Evolutionary conservation across 2,329 filamentous ascomycete genomes (phyloP).

Genomic region (Tolypocladium ovalisporum): DNA sequence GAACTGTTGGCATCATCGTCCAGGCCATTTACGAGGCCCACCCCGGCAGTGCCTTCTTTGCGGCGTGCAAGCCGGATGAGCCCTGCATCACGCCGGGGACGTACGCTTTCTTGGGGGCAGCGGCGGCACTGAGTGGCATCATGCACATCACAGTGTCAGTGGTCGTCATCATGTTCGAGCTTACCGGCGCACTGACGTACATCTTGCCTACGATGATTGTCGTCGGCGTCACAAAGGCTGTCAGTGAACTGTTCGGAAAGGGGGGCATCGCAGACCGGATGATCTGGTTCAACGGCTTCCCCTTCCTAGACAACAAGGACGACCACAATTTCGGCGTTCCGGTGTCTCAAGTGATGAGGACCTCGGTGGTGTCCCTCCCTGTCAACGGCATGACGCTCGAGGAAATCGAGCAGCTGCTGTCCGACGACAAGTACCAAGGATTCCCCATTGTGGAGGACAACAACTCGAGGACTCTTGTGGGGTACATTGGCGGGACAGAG

Average conservation of each 20-base stretch:
- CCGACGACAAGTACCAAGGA: constrained; percentile 75
- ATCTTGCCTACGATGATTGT: constrained; percentile 99
- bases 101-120: constrained; percentile 90
- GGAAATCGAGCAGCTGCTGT: constrained; percentile 66
- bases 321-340: constrained; percentile 94
- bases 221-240: constrained; percentile 89
- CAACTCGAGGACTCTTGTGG: constrained; percentile 61
- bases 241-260: constrained; percentile 84
- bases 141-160: constrained; percentile 98
- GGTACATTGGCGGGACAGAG: constrained; percentile 89
- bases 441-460: constrained; percentile 81
- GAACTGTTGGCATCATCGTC: constrained; percentile 89
- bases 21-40: constrained; percentile 79
- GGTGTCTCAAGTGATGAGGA: constrained; percentile 82
- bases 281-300: constrained; percentile 98
- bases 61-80: constrained; percentile 78
- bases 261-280: constrained; percentile 95
- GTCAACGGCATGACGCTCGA: constrained; percentile 62
- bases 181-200: constrained; percentile 94
- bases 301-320: constrained; percentile 94
- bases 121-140: constrained; percentile 83
- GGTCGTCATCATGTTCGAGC: constrained; percentile 98
- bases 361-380: constrained; percentile 62
- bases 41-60: constrained; percentile 74
- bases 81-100: constrained; percentile 96